Conservation (phyloP, 1,284 basidiomycete genomes). For the Cutaneotrichosporon mucoides region DNA sequence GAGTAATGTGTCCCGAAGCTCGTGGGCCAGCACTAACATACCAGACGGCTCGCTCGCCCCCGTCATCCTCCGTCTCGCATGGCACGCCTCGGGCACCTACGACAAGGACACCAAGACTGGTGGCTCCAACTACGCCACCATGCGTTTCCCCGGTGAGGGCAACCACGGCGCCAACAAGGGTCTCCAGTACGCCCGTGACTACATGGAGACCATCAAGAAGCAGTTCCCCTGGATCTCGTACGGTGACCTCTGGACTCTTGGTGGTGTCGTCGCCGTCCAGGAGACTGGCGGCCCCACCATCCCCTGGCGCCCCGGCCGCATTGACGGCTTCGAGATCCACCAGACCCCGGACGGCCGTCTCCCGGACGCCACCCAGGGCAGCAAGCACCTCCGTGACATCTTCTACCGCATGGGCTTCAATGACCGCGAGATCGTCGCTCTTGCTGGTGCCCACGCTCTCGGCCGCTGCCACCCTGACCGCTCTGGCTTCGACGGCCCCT, state of each 20-base stretch:
- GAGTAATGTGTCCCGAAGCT: slow-evolving; percentile 27
- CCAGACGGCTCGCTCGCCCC: slow-evolving; percentile 87
- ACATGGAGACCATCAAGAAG: slow-evolving; percentile 84
- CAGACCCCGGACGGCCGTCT: slow-evolving; percentile 91
- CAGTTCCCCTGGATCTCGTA: slow-evolving; percentile 84
- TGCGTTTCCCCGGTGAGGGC: slow-evolving; percentile 85
- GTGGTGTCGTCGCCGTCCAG: slow-evolving; percentile 65
- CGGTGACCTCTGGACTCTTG: slow-evolving; percentile 91
- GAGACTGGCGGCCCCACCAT: slow-evolving; percentile 60
- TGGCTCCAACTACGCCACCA: slow-evolving; percentile 87
- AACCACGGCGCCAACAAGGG: slow-evolving; percentile 85
- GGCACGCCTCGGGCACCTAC: slow-evolving; percentile 88
- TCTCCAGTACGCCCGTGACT: slow-evolving; percentile 70
- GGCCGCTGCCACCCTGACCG: slow-evolving; percentile 83
- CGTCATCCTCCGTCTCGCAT: slow-evolving; percentile 86
- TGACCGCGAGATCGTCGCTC: slow-evolving; percentile 94
- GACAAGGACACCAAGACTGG: slow-evolving; percentile 82
- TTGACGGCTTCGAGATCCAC: slow-evolving; percentile 71
- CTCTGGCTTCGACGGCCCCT: slow-evolving; percentile 81
- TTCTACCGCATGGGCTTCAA: slow-evolving; percentile 96
- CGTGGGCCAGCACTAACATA: not conserved
- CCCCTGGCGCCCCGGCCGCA: slow-evolving; percentile 82
- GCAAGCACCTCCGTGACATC: slow-evolving; percentile 81
- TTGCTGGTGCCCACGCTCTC: slow-evolving; percentile 89
- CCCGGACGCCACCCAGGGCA: slow-evolving; percentile 80